Conservation (phyloP, 257 asterid species). For the Ajuga chamaepitys region DNA sequence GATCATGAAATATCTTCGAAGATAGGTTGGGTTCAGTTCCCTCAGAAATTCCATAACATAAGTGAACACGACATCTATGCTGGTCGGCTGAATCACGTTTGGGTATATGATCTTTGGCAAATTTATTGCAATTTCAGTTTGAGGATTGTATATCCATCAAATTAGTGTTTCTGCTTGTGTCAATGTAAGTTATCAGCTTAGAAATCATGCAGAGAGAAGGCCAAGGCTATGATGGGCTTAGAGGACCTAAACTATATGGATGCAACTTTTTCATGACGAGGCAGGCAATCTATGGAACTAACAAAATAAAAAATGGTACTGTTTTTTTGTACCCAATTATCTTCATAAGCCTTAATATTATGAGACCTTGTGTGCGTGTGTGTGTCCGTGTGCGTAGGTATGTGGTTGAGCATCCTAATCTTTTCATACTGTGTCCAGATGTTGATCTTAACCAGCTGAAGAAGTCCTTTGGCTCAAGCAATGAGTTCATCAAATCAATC, state of each 20-base stretch:
- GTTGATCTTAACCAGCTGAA: constrained; percentile 28
- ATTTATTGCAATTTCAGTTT: neutral
- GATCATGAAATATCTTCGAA: constrained; percentile 34
- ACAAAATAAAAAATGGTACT: constrained; percentile 20
- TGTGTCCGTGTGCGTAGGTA: too few relatives aligned
- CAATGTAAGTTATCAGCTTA: neutral
- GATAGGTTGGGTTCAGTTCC: constrained; percentile 62
- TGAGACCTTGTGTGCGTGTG: too few relatives aligned
- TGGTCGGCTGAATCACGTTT: constrained; percentile 19
- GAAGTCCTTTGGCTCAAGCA: constrained; percentile 44
- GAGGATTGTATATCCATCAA: too few relatives aligned
- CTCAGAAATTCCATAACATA: constrained; percentile 47
- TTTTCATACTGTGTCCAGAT: constrained; percentile 23
- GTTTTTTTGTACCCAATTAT: too few relatives aligned
- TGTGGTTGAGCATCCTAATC: too few relatives aligned
- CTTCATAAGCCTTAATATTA: neutral
- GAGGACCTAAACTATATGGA: constrained; percentile 43
- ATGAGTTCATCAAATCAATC: constrained; percentile 39
- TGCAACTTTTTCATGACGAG: constrained; percentile 51
- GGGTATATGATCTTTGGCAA: neutral
- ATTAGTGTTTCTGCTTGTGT: neutral
- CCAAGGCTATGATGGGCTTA: constrained; percentile 46
- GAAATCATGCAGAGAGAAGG: constrained; percentile 30
- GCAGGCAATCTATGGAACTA: constrained; percentile 36
- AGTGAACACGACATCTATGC: constrained; percentile 47